phyloP scores from a whole-genome alignment of 495 filamentous ascomycete species.

The Penicillium coffeae region DNA sequence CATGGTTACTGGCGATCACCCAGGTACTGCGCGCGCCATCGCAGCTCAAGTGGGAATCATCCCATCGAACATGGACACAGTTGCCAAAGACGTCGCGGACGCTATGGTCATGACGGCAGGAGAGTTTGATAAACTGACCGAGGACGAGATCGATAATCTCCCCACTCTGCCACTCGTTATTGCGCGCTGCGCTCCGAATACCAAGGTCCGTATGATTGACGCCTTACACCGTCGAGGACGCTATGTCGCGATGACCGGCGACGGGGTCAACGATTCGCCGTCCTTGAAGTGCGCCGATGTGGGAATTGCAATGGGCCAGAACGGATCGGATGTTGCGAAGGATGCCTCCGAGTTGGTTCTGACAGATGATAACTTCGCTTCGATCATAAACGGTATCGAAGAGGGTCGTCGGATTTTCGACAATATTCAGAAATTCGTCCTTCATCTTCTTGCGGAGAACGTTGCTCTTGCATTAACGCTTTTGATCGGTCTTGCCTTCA shows the following conservation, averaged over 20 bases:
- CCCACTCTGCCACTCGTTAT: conserved; percentile 66
- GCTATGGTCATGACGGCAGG: conserved; percentile 66
- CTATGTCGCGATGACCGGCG: conserved; percentile 84
- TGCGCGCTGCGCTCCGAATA: conserved; percentile 66
- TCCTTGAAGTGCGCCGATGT: conserved; percentile 78
- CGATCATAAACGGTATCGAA: conserved; percentile 69
- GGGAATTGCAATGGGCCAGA: conserved; percentile 78
- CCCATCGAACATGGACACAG: conserved; percentile 45
- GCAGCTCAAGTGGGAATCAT: conserved; percentile 65
- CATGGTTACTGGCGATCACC: conserved; percentile 71
- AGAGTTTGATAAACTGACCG: conserved; percentile 63
- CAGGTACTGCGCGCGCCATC: conserved; percentile 62
- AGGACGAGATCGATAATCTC: conserved; percentile 61
- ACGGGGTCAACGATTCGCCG: conserved; percentile 84
- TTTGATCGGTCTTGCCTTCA: conserved; percentile 68
- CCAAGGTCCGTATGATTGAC: conserved; percentile 77
- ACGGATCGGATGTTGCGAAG: conserved; percentile 81
- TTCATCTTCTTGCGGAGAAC: conserved; percentile 71
- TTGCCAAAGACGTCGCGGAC: conserved; percentile 54
- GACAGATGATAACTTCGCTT: conserved; percentile 80
- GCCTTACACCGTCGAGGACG: conserved; percentile 61
- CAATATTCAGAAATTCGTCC: conserved; percentile 75
- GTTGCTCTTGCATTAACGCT: conserved; percentile 66
- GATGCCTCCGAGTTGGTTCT: conserved; percentile 81
- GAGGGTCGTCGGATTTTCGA: conserved; percentile 72